Base-by-base conservation (phyloP, 495 filamentous ascomycete genomes). In the Lasiosphaeria ovina region DNA sequence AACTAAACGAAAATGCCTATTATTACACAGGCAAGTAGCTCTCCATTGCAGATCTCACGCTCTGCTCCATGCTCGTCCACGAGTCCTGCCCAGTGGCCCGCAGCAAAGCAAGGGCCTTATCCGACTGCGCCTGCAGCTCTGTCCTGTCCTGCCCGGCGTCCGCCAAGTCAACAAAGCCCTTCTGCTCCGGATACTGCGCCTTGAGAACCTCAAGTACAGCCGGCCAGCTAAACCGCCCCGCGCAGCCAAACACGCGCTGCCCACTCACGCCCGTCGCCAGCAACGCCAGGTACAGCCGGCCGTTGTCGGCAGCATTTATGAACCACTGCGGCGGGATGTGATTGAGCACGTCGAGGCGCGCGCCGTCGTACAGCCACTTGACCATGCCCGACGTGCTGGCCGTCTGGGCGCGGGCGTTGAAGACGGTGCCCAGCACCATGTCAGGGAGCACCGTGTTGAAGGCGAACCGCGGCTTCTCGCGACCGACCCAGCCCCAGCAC, bases 41-140 rank as follows among this genome's bases (percentile, higher is more conserved):
- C 49, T 35, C 55, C 9, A 51, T 57, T 32, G 50, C 35, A n/a
- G 59, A 59, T 38, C 57, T 60, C 0, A 74, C 58, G 34, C 60
- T 69, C 2, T 72, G 57, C 59, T 73, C 67, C 16, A 74, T 59
- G 5, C 42, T 65, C 3, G 66, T 73, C 72, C 72, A 74, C n/a
- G 61, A 57, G 6, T 59, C 58, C 24, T 67, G 60, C 9, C 67
- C 68, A 3, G 72, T 40, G 8, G 53, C 58, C 7, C 56, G 54
- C 50, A 74, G 35, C 35, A 74, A 38, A 9, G 64, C 60, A n/a
- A 63, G 57, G 0, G 59, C 55, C 31, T 66, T 67, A 50, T 70
- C 12, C 12, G 60, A 66, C 5, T 59, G 66, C 10, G 70, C 59
- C 11, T 42, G 24, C 24, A 24, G 24, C 24, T 69, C 65, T 3